Evolutionary conservation across 257 asterid genomes (phyloP), one percentile per base, ranked within the genome.

Genomic region (Solanum raphanifolium): DNA sequence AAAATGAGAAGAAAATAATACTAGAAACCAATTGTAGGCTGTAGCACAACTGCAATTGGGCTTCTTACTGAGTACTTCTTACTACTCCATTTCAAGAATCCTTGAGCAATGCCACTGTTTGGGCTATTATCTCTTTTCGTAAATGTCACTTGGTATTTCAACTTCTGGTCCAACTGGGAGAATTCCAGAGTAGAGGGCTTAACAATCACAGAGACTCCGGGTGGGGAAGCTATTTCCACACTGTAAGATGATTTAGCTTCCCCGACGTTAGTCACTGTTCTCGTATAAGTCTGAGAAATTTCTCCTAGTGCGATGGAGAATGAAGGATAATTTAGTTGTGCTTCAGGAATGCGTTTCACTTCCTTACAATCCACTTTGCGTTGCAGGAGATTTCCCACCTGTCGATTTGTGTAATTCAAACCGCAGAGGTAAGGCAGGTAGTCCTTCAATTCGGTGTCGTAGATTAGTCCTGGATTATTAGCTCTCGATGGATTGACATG

Each of bases 371-470:
- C 86, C 52, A 92, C 89, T 74, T 13, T 86, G 10, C 20, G 82
- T 5, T 90, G 90, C 13, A 87, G 3, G 39, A 90, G 58, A 20
- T 1, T 23, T 3, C 88, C 86, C 1, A 91, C 91, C 18, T 92
- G 71, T 32, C 72, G 58, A 68, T 48, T 35, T 1, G 94, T 92
- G 88, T 92, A 92, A 35, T 91, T 89, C 46, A 93, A 83, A 21
- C 96, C 94, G 8, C 96, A 93, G 27, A 92, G 35, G 58, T 92
- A 94, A 4, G 93, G 90, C 2, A 90, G 20, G 88, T 94, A 94
- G 23, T 94, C 95, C 15, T 88, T 9, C 1, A 93, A 88, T n/a
- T 66, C 39, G 46, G 89, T 87, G 81, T 94, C 95, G 23, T 93
- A 93, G 10, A 93, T 48, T 16, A 93, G 91, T 34, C 96, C 96